A percentile compares a stretch with the other conserved stretches of the same genome.
These are phyloP conservation scores for Lachnellula occidentalis DNA, from an alignment of 2,329 filamentous ascomycete species.

Conservation along the genomic window DNA sequence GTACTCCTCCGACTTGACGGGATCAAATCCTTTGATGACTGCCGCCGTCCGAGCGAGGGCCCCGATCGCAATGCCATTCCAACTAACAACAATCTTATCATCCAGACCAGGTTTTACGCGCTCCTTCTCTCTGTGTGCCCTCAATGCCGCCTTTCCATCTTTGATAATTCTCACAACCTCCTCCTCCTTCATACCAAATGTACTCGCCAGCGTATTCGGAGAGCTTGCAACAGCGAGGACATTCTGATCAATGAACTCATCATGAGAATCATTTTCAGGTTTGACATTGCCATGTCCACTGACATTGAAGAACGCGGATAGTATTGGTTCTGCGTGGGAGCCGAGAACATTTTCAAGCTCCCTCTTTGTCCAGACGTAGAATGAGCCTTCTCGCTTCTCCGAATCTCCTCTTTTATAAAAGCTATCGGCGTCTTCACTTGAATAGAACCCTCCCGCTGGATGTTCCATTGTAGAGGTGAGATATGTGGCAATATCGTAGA, in stretches of 20 bases:
- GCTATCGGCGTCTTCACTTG: constrained; percentile 88
- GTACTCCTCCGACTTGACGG: constrained; percentile 54
- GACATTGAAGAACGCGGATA: constrained; percentile 81
- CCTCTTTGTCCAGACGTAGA: constrained; percentile 87
- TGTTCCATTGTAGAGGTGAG: constrained; percentile 69
- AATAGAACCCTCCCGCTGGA: constrained; percentile 69
- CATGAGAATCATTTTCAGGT: constrained; percentile 76
- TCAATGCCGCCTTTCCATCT: constrained; percentile 61
- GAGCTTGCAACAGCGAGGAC: constrained; percentile 70
- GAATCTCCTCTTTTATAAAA: constrained; percentile 65
- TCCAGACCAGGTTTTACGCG: constrained; percentile 74
- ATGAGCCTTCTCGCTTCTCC: constrained; percentile 85
- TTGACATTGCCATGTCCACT: constrained; percentile 80
- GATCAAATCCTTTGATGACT: constrained; percentile 56
- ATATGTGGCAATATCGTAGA: constrained; percentile 83
- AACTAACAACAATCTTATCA: constrained; percentile 79
- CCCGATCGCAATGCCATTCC: constrained; percentile 85
- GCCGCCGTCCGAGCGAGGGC: constrained; percentile 72
- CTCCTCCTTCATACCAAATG: constrained; percentile 66
- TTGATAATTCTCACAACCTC: constrained; percentile 65
- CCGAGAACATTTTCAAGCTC: constrained; percentile 77
- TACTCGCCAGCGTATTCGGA: constrained; percentile 62
- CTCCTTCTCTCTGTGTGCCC: constrained; percentile 65
- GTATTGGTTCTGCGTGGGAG: constrained; percentile 61
- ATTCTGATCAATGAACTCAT: constrained; percentile 93